Evolutionary conservation across 805 yeast genomes (phyloP), one percentile per base, ranked within the genome.

Genomic region (Kluyveromyces siamensis): DNA sequence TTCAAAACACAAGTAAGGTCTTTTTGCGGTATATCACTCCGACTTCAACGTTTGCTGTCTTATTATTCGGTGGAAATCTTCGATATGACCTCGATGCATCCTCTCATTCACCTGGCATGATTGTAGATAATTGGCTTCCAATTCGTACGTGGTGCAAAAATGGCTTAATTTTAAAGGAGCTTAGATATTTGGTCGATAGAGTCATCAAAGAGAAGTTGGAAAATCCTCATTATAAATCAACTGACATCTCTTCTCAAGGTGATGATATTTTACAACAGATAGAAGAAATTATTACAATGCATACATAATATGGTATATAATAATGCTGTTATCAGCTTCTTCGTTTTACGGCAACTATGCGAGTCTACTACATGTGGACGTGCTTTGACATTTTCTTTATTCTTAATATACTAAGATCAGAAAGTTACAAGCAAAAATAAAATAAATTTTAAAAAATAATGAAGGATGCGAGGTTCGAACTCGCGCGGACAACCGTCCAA

Each of bases 91-190:
- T 69, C 10, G 51, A 59, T n/a, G 63, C 73, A 0, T 69, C 76
- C 1, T 73, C 70, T 39, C 74, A 81, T 5, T 77, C 89, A 0
- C 95, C 96, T 0, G 97, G 97, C 19, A 77, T 93, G 36, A 80
- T 88, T 8, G 69, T 91, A 48, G 96, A 87, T 55, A 75, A 75
- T n/a, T 90, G 98, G 97, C 67, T 87, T 35, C 95, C 96, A 0
- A 74, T 91, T 11, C 74, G 87, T 52, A 87, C 96, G 1, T 91
- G 97, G 97, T 84, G 96, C 54, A 86, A 93, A 55, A 87, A 90
- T 58, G 98, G 90, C 1, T 96, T 91, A 2, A 68, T 91, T 43
- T 75, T 90, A 30, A 84, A 86, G 50, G 79, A 83, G 50, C 67
- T 91, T 48, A 71, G 95, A 56, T 59, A 67, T 10, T 62, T 87